Conservation (phyloP, 1,284 basidiomycete genomes). For the Cryptococcus hybrid region DNA sequence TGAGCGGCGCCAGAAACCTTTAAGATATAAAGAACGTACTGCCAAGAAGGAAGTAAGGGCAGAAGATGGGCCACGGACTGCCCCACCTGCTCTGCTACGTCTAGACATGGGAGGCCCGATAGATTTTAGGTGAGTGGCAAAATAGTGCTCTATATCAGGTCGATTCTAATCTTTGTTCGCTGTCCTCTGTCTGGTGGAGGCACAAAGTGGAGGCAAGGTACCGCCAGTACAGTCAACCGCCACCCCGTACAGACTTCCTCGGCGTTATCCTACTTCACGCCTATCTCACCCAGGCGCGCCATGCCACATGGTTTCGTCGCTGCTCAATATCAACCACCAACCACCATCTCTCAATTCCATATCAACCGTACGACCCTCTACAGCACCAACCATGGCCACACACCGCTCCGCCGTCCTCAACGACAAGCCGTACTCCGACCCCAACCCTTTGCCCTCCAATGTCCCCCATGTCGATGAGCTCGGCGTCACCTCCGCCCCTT, state of each 20-base stretch:
- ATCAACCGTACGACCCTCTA: not conserved
- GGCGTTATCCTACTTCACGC: not conserved
- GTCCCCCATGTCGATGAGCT: slow-evolving; percentile 87
- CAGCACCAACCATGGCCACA: slow-evolving; percentile 12
- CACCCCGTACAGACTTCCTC: not conserved
- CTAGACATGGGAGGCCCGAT: slow-evolving; percentile 22
- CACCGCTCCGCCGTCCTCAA: slow-evolving; percentile 32
- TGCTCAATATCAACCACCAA: not conserved
- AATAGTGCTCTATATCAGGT: not conserved
- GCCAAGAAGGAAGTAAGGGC: slow-evolving; percentile 89
- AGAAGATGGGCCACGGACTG: slow-evolving; percentile 80
- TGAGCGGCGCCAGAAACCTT: not conserved
- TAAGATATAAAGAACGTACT: slow-evolving; percentile 53
- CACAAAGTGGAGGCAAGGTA: slow-evolving; percentile 4
- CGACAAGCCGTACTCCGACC: slow-evolving; percentile 60
- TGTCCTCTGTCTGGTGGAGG: not conserved
- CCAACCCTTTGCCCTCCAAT: slow-evolving; percentile 68
- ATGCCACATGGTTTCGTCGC: too few species aligned
- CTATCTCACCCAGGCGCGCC: not conserved
- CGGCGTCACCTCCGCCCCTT: slow-evolving; percentile 86
- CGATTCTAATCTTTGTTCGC: too few species aligned
- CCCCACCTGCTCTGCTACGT: slow-evolving; percentile 24
- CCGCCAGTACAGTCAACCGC: not conserved
- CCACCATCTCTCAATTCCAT: slow-evolving; percentile 10
- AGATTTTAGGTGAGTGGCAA: not conserved